These are phyloP conservation scores for Boletus eberwhitei DNA, from an alignment of 768 basidiomycete genomes.

Conservation along the genomic window DNA sequence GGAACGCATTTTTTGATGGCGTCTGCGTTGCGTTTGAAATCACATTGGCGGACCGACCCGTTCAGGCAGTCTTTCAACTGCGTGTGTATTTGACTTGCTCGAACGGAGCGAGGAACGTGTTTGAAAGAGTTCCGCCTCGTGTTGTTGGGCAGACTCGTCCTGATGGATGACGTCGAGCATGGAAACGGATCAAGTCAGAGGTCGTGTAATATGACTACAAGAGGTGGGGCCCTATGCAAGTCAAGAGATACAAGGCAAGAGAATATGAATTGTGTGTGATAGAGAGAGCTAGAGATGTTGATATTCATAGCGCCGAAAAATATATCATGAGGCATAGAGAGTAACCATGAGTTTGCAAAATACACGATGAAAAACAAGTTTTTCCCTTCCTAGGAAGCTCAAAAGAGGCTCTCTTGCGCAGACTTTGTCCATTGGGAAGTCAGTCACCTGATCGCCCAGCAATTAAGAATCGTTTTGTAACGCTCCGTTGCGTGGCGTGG, in stretches of 20 bases:
- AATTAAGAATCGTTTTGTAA: constrained; percentile 22
- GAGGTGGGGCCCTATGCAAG: neutral
- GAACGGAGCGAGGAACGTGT: constrained; percentile 33
- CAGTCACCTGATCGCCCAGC: constrained; percentile 5
- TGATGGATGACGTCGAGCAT: neutral
- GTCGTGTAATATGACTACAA: constrained; percentile 4
- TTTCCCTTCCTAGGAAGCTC: constrained; percentile 15
- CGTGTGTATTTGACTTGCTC: constrained; percentile 38
- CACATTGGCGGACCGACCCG: constrained; percentile 34
- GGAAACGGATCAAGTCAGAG: neutral
- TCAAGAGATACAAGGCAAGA: neutral
- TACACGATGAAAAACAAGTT: neutral
- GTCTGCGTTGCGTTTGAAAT: constrained; percentile 44
- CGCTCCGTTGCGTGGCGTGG: constrained; percentile 17
- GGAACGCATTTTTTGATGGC: constrained; percentile 18
- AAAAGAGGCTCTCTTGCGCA: constrained; percentile 17
- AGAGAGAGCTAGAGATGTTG: neutral
- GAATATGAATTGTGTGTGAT: neutral
- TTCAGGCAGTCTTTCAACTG: constrained; percentile 20
- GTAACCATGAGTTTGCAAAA: neutral
- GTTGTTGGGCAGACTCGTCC: constrained; percentile 1
- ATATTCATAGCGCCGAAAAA: neutral
- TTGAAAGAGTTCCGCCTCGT: constrained; percentile 20
- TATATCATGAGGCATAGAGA: constrained; percentile 1
- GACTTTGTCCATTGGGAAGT: constrained; percentile 10